phyloP scores from a whole-genome alignment of 176 grass and related monocot species.

The Oryza officinalis region DNA sequence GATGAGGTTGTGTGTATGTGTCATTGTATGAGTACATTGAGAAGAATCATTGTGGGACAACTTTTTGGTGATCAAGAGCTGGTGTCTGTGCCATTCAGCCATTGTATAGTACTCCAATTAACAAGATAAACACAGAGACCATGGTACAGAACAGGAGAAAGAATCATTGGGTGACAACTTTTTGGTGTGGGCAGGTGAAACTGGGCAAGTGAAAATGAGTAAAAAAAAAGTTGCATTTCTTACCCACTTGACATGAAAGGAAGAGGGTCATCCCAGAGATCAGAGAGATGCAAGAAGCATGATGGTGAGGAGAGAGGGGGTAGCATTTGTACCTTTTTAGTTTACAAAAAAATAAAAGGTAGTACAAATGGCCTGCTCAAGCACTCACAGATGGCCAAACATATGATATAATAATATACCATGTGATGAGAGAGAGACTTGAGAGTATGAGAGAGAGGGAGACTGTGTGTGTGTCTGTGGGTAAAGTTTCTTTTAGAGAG shows the following conservation, averaged over 20 bases:
- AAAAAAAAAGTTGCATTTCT: slow-evolving; percentile 39
- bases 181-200: slow-evolving; percentile 63
- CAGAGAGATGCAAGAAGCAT: slow-evolving; percentile 45
- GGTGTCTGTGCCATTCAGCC: not conserved
- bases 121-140: slow-evolving; percentile 17
- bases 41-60: not conserved
- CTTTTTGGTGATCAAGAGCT: not conserved
- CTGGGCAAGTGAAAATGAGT: slow-evolving; percentile 32
- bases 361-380: slow-evolving; percentile 49
- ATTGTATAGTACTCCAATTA: not conserved
- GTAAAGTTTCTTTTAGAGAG: slow-evolving; percentile 38
- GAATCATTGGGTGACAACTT: slow-evolving; percentile 51
- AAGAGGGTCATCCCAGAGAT: slow-evolving; percentile 14
- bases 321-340: slow-evolving; percentile 37
- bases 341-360: slow-evolving; percentile 47
- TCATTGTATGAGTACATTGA: slow-evolving; percentile 25
- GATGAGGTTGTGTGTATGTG: not conserved
- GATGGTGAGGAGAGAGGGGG: slow-evolving; percentile 18
- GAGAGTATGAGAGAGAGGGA: not conserved
- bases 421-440: slow-evolving; percentile 43
- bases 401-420: slow-evolving; percentile 58
- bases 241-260: slow-evolving; percentile 48
- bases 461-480: not conserved
- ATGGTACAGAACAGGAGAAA: slow-evolving; percentile 42
- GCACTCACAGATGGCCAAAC: slow-evolving; percentile 44